Evolutionary conservation across 192 early-diverging fungal species (phyloP), one percentile per base, ranked within the genome.

Genomic region (Coemansia javaensis): DNA sequence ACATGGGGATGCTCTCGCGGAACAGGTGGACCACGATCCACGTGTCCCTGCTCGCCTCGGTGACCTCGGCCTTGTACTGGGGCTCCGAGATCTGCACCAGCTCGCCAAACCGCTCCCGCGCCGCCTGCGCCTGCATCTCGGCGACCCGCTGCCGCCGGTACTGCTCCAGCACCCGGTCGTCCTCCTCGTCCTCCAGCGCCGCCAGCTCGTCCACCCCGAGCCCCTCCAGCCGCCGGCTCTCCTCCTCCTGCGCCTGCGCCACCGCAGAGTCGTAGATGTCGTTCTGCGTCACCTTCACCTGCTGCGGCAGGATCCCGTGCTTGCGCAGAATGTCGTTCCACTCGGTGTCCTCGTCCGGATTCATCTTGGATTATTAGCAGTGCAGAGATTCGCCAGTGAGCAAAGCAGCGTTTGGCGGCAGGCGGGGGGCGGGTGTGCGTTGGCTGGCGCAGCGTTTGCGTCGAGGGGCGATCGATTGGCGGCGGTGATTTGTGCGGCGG

Each of bases 251-350:
- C 42, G 85, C 82, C 18, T 59, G 44, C 37, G 77, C 78, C 0
- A 67, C 67, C 0, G 65, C 54, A 10, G 56, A 58, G 58, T 73
- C 69, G 53, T 73, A 73, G 23, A 73, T 73, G 34, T 73, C 69
- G 33, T 73, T 73, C 23, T 73, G 69, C 13, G 69, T 73, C 30
- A 73, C 82, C 71, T 73, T 73, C 36, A 73, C 32, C 60, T 90
- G 92, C 49, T 82, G 80, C 13, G 88, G 89, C 33, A 98, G 76
- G 52, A 95, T 94, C 16, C 92, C 96, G 47, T 88, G 85, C 33
- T 82, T 88, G 41, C 93, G 87, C 39, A 98, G 78, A 42, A 94
- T 88, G 53, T 96, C 92, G 73, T 98, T 94, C 93, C 95, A 82
- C 77, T 82, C 81, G n/a, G 81, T 82, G 57, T 82, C 81, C 55